Conservation (phyloP, 176 grass and related monocot species). For the Rhipidocladum racemiflorum region DNA sequence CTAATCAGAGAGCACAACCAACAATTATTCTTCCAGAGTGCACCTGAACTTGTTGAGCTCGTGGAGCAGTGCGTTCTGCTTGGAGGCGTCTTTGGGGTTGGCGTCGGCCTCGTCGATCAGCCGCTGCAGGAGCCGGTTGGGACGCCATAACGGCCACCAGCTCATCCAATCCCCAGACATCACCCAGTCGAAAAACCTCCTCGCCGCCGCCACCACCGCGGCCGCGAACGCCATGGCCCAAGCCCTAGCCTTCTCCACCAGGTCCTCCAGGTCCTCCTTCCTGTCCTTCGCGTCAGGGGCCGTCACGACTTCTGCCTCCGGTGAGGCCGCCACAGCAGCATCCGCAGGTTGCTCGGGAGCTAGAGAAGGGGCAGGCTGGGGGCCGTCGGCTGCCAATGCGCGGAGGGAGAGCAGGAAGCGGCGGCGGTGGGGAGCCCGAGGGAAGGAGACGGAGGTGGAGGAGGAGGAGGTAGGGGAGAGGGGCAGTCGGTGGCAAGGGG, state of each 20-base stretch:
- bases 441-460: constrained; percentile 32
- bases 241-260: constrained; percentile 42
- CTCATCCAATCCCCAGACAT: constrained; percentile 63
- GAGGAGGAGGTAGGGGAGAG: constrained; percentile 27
- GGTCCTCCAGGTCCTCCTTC: constrained; percentile 48
- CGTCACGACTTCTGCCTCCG: neutral
- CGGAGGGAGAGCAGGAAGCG: constrained; percentile 34
- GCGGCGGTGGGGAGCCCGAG: constrained; percentile 13
- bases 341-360: constrained; percentile 19
- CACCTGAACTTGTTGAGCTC: constrained; percentile 95
- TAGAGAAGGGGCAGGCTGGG: constrained; percentile 20
- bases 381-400: constrained; percentile 47
- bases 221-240: constrained; percentile 43
- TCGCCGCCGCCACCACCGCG: constrained; percentile 33
- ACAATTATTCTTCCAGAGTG: neutral
- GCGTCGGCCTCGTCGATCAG: constrained; percentile 90
- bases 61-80: constrained; percentile 78
- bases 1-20: neutral
- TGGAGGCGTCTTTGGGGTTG: constrained; percentile 64
- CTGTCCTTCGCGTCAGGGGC: neutral
- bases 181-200: constrained; percentile 57
- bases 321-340: neutral
- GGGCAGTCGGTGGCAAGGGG: constrained; percentile 20
- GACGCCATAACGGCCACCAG: constrained; percentile 89
- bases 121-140: constrained; percentile 57